Evolutionary conservation across 2,329 filamentous ascomycete genomes (phyloP), one percentile per base, ranked within the genome.

Genomic region (Phyllosticta citriasiana): DNA sequence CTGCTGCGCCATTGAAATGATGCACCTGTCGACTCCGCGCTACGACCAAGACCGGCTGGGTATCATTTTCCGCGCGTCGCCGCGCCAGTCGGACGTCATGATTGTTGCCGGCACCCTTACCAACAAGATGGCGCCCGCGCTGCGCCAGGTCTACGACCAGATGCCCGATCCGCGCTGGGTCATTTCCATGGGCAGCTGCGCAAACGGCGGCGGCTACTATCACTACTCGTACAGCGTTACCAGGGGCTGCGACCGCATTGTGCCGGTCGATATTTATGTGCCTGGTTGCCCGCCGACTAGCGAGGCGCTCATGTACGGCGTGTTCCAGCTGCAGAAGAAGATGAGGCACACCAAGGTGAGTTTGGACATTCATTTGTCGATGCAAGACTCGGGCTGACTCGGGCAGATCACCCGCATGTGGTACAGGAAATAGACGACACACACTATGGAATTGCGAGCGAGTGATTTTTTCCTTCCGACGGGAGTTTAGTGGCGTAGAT

Each of bases 131-230:
- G 91, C 90, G 0, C 90, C 91, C 2, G 91, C 91, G 35, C 79
- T 96, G 71, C 83, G 91, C 74, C 89, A 94, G 77, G 88, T 95
- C 64, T 96, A 96, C 78, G 91, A 96, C 75, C 91, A 96, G 80
- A 96, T 96, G 91, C 90, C 91, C 30, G 91, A 96, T 33, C 91
- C 91, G 26, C 84, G 88, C 71, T 96, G 90, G 90, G 90, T 93
- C 24, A 83, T 88, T 69, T 89, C 85, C 68, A 93, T 93, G 89
- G 89, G 89, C 12, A 89, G 85, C 70, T 93, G 89, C 74, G 89
- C 89, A 63, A 92, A 92, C 74, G 89, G 89, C 57, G 89, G 89
- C 64, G 89, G 89, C 59, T 93, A 93, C 78, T 92, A 93, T 74
- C 89, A 93, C 76, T 92, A 93, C 78, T 88, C 85, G 74, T 93